Conservation (phyloP, 2,329 filamentous ascomycete species). For the Penicillium sp. region DNA sequence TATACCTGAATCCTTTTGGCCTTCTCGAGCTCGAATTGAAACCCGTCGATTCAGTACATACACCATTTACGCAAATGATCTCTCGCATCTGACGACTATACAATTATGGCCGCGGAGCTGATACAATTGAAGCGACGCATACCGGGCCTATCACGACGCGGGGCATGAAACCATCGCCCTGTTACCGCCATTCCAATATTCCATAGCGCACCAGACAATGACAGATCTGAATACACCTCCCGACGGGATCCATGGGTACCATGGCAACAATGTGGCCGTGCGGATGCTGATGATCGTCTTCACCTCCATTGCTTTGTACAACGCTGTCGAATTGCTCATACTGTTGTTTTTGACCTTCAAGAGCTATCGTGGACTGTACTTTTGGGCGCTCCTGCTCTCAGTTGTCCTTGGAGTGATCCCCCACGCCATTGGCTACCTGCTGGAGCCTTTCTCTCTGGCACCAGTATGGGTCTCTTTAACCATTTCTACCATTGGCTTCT, state of each 20-base stretch:
- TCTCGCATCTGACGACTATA: conserved; percentile 4
- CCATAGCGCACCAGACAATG: conserved; percentile 5
- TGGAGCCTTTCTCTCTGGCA: conserved; percentile 38
- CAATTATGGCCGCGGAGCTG: conserved; percentile 17
- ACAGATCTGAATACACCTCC: conserved; percentile 22
- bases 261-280: conserved; percentile 21
- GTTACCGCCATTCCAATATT: neutral
- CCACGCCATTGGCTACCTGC: conserved; percentile 39
- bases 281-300: conserved; percentile 34
- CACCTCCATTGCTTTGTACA: conserved; percentile 43
- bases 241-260: conserved; percentile 30
- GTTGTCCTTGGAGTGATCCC: conserved; percentile 37
- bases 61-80: conserved; percentile 9
- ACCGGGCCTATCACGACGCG: conserved; percentile 6
- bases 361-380: conserved; percentile 40
- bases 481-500: conserved; percentile 53
- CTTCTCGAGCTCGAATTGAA: neutral
- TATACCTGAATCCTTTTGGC: neutral
- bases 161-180: conserved; percentile 1
- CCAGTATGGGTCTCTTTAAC: conserved; percentile 37
- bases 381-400: conserved; percentile 41
- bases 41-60: neutral
- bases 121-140: conserved; percentile 7
- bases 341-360: conserved; percentile 39
- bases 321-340: conserved; percentile 47